A percentile compares a stretch with the other conserved stretches of the same genome.
phyloP scores from a whole-genome alignment of 805 yeast genomes.

The Kazachstania viticola region DNA sequence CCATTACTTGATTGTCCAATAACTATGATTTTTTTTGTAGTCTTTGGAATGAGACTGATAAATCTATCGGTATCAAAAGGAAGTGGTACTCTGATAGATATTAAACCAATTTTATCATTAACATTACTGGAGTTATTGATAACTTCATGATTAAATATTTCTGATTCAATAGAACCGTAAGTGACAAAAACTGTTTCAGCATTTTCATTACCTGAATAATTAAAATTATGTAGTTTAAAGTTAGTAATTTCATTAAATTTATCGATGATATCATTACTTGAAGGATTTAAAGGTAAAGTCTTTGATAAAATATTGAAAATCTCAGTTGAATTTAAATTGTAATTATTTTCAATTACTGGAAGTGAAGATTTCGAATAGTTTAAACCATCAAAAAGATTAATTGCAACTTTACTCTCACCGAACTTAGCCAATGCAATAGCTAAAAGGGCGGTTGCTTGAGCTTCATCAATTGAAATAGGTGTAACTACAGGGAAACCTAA shows the following conservation, averaged over 20 bases:
- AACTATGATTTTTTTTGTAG: slow-evolving; percentile 52
- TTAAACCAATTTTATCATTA: slow-evolving; percentile 41
- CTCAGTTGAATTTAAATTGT: slow-evolving; percentile 4
- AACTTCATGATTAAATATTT: slow-evolving; percentile 33
- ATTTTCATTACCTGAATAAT: slow-evolving; percentile 50
- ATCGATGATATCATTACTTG: slow-evolving; percentile 19
- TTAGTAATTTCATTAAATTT: slow-evolving; percentile 19
- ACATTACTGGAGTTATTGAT: slow-evolving; percentile 12
- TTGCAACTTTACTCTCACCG: slow-evolving; percentile 31
- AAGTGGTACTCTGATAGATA: slow-evolving; percentile 64
- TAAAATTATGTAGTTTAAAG: slow-evolving; percentile 19
- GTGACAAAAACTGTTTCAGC: slow-evolving; percentile 60
- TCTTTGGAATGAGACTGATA: slow-evolving; percentile 42
- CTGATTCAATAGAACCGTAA: slow-evolving; percentile 62
- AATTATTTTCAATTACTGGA: slow-evolving; percentile 10
- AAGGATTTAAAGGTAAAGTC: slow-evolving; percentile 6
- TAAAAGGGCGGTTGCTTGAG: slow-evolving; percentile 55
- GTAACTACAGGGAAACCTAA: slow-evolving; percentile 59
- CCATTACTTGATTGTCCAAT: slow-evolving; percentile 43
- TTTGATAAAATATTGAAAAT: slow-evolving; percentile 8
- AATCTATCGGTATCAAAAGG: slow-evolving; percentile 66
- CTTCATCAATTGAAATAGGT: slow-evolving; percentile 51
- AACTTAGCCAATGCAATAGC: slow-evolving; percentile 49
- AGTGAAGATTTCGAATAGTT: slow-evolving; percentile 25
- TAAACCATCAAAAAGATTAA: slow-evolving; percentile 76